Percentiles rank a stretch among this genome's conserved stretches.
Evolutionary conservation across 352 stramenopile species (phyloP).

Genomic region (Pythium biforme): DNA sequence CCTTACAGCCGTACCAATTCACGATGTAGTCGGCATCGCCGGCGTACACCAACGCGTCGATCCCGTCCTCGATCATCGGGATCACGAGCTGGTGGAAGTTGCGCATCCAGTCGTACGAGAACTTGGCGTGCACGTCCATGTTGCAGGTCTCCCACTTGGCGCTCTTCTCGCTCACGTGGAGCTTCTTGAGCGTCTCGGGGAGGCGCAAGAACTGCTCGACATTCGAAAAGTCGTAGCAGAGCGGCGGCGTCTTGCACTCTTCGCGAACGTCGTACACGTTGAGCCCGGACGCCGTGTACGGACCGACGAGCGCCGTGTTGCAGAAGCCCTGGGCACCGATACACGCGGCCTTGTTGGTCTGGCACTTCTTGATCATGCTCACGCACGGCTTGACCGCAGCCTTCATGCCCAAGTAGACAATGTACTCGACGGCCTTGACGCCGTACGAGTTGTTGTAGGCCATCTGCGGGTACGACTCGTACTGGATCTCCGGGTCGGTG

Average conservation of each 20-base stretch:
- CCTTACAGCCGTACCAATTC: conserved; percentile 97
- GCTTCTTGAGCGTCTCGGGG: conserved; percentile 76
- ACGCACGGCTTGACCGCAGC: conserved; percentile 55
- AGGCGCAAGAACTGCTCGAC: conserved; percentile 90
- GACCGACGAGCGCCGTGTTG: conserved; percentile 74
- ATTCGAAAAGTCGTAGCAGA: conserved; percentile 96
- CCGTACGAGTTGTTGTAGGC: conserved; percentile 91
- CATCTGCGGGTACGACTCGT: conserved; percentile 83
- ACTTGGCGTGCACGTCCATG: conserved; percentile 93
- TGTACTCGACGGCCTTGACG: conserved; percentile 63
- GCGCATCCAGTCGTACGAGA: conserved; percentile 96
- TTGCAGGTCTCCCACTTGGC: conserved; percentile 93
- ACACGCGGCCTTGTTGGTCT: conserved; percentile 72
- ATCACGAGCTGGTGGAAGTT: conserved; percentile 92
- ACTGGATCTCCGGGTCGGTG: conserved; percentile 92
- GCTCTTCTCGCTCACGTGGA: conserved; percentile 82
- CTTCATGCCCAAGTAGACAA: conserved; percentile 69
- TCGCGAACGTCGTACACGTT: conserved; percentile 93
- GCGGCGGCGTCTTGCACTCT: conserved; percentile 82
- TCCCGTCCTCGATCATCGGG: conserved; percentile 90
- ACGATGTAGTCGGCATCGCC: conserved; percentile 98
- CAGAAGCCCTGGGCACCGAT: conserved; percentile 88
- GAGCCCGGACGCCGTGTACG: conserved; percentile 49
- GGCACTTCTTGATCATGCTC: conserved; percentile 86
- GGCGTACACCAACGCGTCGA: conserved; percentile 94